Conservation (phyloP, 257 asterid species). For the Cynanchum wilfordii region DNA sequence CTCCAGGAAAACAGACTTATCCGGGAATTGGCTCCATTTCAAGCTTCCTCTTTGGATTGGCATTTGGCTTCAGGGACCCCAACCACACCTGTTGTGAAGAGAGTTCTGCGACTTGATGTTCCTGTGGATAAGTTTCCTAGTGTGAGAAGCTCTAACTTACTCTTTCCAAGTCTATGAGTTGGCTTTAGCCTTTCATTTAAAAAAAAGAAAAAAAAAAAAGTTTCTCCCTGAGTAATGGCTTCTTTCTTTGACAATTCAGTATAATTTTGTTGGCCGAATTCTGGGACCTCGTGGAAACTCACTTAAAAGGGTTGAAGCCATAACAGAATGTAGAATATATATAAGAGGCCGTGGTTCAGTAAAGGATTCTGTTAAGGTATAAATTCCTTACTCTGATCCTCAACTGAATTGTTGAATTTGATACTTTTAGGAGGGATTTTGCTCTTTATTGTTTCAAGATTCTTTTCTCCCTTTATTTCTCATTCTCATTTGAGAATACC, state of each 20-base stretch:
- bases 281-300: constrained; percentile 83
- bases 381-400: constrained; percentile 7
- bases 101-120: constrained; percentile 70
- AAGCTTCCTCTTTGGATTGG: constrained; percentile 51
- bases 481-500: background rate
- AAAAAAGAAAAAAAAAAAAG: too few relatives aligned
- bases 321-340: constrained; percentile 75
- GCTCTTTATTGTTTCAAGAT: background rate
- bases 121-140: constrained; percentile 72
- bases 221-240: background rate
- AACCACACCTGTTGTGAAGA: constrained; percentile 55
- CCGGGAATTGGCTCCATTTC: constrained; percentile 56
- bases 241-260: constrained; percentile 43
- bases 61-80: constrained; percentile 44
- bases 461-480: background rate
- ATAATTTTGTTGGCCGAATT: constrained; percentile 80
- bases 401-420: background rate
- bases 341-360: constrained; percentile 79
- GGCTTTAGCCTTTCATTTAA: constrained; percentile 6
- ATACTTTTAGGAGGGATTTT: background rate
- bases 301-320: constrained; percentile 68
- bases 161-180: constrained; percentile 1
- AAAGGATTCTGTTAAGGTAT: constrained; percentile 68
- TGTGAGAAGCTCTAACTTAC: constrained; percentile 34
- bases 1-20: constrained; percentile 56